Evolutionary conservation across 2,329 filamentous ascomycete species (phyloP), one percentile per base, ranked within the genome.

Genomic region (Fusarium transvaalense): DNA sequence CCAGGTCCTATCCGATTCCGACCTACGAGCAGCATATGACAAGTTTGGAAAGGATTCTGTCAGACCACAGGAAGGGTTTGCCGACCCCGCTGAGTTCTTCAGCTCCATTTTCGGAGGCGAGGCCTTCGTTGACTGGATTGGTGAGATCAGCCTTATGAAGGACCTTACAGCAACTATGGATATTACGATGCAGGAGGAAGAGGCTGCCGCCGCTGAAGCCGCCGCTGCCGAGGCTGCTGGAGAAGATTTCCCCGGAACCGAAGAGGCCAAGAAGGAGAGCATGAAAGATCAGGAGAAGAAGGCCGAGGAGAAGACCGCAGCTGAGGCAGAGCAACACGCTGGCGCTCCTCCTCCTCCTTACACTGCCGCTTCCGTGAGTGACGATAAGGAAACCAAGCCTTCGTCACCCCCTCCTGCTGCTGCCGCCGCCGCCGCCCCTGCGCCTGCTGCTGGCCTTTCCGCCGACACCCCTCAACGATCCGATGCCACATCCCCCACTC

Each of bases 111-210:
- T 99, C 77, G 96, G 96, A 73, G 96, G 96, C 64, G 95, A 97
- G 74, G 94, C 95, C 14, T 99, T 99, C 76, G 85, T 91, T 64
- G 95, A 99, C 83, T 93, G 96, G 85, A 98, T 99, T 76, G 96
- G 96, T 71, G 96, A 99, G 85, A 97, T 99, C 73, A 96, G 93
- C 51, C 88, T 99, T 60, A 97, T 99, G 92, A 98, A 97, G 83
- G 96, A 99, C 76, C 86, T 99, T 56, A 98, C 95, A 19, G 93
- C 94, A 76, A 97, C 94, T 43, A 98, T 99, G 95, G 96, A 99
- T 76, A 98, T 99, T 71, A 94, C 93, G 21, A 95, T 94, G 89
- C 86, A 92, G 57, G 92, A 93, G 74, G 91, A 92, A 65, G 89
- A 87, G 45, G 82, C 82, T 4, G 84, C 82, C 2, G 83, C 84